These are phyloP conservation scores for Auriculariales sp. DNA, from an alignment of 768 basidiomycete species.

Conservation along the genomic window DNA sequence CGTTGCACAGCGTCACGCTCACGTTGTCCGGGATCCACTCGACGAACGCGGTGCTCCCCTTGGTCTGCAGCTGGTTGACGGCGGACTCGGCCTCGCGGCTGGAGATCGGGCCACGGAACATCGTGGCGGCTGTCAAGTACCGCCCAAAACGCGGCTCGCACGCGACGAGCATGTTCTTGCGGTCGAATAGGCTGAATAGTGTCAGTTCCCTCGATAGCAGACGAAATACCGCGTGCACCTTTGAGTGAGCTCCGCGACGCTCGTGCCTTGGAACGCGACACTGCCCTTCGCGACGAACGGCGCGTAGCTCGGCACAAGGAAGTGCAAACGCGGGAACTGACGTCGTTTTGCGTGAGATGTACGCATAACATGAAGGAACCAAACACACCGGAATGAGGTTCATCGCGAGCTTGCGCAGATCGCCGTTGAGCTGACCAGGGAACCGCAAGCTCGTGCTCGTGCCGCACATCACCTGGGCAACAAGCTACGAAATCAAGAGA, in stretches of 20 bases:
- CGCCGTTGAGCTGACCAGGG: slow-evolving; percentile 20
- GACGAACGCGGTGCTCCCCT: slow-evolving; percentile 62
- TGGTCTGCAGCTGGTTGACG: slow-evolving; percentile 58
- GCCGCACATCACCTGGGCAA: slow-evolving; percentile 27
- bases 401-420: slow-evolving; percentile 22
- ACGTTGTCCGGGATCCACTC: slow-evolving; percentile 94
- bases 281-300: slow-evolving; percentile 66
- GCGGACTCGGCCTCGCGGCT: slow-evolving; percentile 73
- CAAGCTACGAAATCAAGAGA: slow-evolving; percentile 7
- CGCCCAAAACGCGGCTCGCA: slow-evolving; percentile 65
- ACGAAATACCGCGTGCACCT: slow-evolving; percentile 27
- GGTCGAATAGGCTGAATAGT: slow-evolving; percentile 53
- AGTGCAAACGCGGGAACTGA: slow-evolving; percentile 64
- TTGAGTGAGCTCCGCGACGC: slow-evolving; percentile 55
- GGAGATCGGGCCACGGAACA: slow-evolving; percentile 72
- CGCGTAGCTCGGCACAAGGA: slow-evolving; percentile 90
- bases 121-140: slow-evolving; percentile 75
- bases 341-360: neutral
- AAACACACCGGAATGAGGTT: slow-evolving; percentile 37
- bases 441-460: slow-evolving; percentile 21
- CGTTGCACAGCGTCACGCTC: slow-evolving; percentile 67
- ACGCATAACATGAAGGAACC: neutral
- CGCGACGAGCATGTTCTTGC: slow-evolving; percentile 66
- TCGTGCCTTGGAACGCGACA: slow-evolving; percentile 41
- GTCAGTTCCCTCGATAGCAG: neutral